These are phyloP conservation scores for Diaporthe ampelina DNA, from an alignment of 2,329 filamentous ascomycete species.

Conservation along the genomic window DNA sequence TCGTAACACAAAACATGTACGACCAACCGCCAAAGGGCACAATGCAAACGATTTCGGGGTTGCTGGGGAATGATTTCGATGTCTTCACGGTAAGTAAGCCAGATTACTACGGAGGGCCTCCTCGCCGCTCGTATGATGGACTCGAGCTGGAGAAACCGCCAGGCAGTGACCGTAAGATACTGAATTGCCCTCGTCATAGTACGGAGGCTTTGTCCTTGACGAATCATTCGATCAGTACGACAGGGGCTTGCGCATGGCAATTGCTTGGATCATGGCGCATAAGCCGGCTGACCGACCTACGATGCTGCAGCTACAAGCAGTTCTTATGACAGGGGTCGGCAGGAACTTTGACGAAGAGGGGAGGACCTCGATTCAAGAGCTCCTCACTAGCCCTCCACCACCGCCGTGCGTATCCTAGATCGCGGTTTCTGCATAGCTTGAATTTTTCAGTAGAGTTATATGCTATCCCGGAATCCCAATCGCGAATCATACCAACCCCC, in stretches of 20 bases:
- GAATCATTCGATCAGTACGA: background rate
- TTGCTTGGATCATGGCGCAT: slow-evolving; percentile 5
- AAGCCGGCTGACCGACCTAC: background rate
- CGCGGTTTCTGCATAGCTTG: background rate
- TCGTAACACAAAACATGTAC: background rate
- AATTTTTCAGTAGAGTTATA: background rate
- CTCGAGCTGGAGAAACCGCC: background rate
- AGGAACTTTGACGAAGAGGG: background rate
- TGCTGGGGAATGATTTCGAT: background rate
- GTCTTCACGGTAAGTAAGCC: background rate
- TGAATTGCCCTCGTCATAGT: background rate
- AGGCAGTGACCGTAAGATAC: background rate
- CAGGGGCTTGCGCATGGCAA: background rate
- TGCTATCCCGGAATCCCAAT: too few species aligned
- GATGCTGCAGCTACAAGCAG: slow-evolving; percentile 1
- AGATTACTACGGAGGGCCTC: too few species aligned
- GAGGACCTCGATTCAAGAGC: background rate
- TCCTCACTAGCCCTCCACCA: background rate
- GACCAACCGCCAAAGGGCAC: background rate
- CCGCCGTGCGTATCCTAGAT: background rate
- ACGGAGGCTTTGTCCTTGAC: slow-evolving; percentile 4
- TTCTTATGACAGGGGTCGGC: background rate
- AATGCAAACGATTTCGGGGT: background rate
- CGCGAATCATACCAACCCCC: background rate
- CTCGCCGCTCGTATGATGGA: too few species aligned